phyloP scores from a whole-genome alignment of 768 basidiomycete genomes.

The Cantharellus cinnabarinus region DNA sequence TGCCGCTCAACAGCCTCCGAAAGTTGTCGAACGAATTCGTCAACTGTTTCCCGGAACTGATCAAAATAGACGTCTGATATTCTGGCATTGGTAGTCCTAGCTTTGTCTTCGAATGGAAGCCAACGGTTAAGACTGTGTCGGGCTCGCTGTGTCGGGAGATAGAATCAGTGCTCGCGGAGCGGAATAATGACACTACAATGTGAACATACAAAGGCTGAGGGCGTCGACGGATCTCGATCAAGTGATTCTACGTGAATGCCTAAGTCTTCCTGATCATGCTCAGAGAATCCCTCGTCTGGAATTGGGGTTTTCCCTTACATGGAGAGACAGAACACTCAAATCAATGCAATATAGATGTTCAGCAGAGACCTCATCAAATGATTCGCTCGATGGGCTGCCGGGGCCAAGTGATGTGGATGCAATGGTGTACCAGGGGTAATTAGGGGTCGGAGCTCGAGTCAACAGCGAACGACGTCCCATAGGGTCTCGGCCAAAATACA shows the following conservation, averaged over 20 bases:
- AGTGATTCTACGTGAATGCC: not conserved
- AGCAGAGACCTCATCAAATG: not conserved
- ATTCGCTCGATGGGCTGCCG: conserved; percentile 2
- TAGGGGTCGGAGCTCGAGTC: conserved; percentile 10
- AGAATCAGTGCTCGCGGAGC: conserved; percentile 2
- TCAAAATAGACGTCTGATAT: not conserved
- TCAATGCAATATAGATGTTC: conserved; percentile 1
- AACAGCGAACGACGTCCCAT: conserved; percentile 17
- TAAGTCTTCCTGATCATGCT: not conserved
- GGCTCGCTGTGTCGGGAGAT: conserved; percentile 20
- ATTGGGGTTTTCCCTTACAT: not conserved
- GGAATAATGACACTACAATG: not conserved
- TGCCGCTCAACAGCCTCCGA: conserved; percentile 50
- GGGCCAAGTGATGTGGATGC: conserved; percentile 5
- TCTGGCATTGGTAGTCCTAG: not conserved
- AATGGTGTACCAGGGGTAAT: conserved; percentile 1
- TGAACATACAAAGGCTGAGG: not conserved
- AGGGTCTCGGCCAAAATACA: conserved; percentile 16
- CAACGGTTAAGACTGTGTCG: conserved; percentile 26
- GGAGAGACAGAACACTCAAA: not conserved
- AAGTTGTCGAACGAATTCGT: conserved; percentile 18
- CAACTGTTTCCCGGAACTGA: conserved; percentile 2
- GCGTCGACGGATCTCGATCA: not conserved
- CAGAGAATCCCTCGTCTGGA: not conserved
- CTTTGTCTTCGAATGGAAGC: conserved; percentile 22